Percentiles rank a stretch among this genome's conserved stretches.
phyloP scores from a whole-genome alignment of 805 yeast genomes.

The Metschnikowia anglica region DNA sequence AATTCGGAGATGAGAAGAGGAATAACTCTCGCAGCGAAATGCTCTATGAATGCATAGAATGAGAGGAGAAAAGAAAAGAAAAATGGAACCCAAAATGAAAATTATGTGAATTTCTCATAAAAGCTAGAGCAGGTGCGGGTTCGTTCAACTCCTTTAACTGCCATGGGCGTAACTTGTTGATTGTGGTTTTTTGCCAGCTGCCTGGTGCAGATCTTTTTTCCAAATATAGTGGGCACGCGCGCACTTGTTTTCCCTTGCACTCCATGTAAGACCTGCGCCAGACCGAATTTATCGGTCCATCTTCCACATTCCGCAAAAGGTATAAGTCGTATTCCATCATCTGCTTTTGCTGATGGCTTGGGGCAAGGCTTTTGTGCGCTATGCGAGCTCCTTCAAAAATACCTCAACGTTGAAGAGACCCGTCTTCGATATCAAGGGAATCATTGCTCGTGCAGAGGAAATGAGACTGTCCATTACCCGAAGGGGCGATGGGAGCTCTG shows the following conservation, averaged over 20 bases:
- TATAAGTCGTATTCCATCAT: not conserved
- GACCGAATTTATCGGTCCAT: too few species aligned
- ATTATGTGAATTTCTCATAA: not conserved
- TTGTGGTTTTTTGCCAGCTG: too few species aligned
- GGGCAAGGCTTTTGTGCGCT: conserved; percentile 5
- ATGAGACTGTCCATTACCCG: conserved; percentile 31
- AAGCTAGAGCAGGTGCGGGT: too few species aligned
- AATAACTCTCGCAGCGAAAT: too few species aligned
- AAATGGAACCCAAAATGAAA: not conserved
- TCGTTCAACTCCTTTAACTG: too few species aligned
- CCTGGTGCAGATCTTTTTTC: too few species aligned
- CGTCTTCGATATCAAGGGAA: conserved; percentile 17
- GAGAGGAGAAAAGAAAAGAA: not conserved
- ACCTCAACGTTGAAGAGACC: conserved; percentile 19
- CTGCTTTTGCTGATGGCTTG: conserved; percentile 4
- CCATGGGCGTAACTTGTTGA: too few species aligned
- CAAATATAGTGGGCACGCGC: too few species aligned
- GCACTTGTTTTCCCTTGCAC: too few species aligned
- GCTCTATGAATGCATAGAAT: not conserved
- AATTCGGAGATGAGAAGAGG: not conserved
- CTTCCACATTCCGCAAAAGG: too few species aligned
- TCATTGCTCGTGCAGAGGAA: conserved; percentile 15
- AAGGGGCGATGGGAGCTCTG: conserved; percentile 24
- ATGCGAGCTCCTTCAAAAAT: conserved; percentile 20
- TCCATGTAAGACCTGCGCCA: too few species aligned